phyloP scores from a whole-genome alignment of 768 basidiomycete genomes.

The Boletus reticuloceps region DNA sequence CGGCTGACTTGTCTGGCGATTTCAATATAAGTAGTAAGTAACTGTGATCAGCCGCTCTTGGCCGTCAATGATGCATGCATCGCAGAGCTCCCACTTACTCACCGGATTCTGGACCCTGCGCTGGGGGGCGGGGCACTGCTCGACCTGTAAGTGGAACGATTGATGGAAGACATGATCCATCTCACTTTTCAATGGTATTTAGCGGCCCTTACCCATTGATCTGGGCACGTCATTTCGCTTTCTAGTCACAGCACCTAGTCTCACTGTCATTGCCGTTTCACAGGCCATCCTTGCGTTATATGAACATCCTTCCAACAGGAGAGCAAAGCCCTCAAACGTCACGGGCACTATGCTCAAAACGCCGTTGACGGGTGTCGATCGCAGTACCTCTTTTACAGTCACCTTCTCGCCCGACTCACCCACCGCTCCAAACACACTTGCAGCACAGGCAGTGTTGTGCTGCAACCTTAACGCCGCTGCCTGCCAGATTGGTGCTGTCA shows the following conservation, averaged over 20 bases:
- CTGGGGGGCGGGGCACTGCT: constrained; percentile 83
- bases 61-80: neutral
- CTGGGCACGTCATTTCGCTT: constrained; percentile 49
- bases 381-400: constrained; percentile 70
- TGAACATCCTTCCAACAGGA: constrained; percentile 74
- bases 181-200: constrained; percentile 4
- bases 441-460: constrained; percentile 70
- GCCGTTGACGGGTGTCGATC: constrained; percentile 74
- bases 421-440: constrained; percentile 36
- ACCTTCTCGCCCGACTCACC: constrained; percentile 54
- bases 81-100: constrained; percentile 61
- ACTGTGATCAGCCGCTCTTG: neutral
- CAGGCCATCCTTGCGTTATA: constrained; percentile 78
- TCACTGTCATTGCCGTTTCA: constrained; percentile 14
- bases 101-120: constrained; percentile 74
- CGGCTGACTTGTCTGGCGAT: constrained; percentile 75
- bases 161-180: neutral
- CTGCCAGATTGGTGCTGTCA: constrained; percentile 51
- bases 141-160: constrained; percentile 59
- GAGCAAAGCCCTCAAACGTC: constrained; percentile 53
- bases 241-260: neutral
- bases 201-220: constrained; percentile 82
- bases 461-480: constrained; percentile 60
- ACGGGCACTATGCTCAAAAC: constrained; percentile 76
- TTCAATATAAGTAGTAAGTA: constrained; percentile 59